Conservation (phyloP, 768 basidiomycete genomes). For the Pleurotus platypus region DNA sequence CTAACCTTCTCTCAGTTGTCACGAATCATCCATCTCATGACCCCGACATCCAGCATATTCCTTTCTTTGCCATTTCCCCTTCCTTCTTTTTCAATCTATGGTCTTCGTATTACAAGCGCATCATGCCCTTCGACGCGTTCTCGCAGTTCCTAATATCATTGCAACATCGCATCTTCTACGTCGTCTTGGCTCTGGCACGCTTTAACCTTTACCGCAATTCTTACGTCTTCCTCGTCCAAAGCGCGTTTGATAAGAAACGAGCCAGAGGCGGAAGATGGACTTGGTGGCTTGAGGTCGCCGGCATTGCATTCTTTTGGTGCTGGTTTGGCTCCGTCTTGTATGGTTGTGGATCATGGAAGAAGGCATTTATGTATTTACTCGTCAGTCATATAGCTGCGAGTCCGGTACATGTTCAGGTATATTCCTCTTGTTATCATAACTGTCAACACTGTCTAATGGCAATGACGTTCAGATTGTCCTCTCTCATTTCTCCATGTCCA, state of each 20-base stretch:
- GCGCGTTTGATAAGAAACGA: slow-evolving; percentile 59
- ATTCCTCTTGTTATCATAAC: slow-evolving; percentile 16
- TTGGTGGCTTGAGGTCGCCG: slow-evolving; percentile 72
- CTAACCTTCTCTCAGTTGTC: slow-evolving; percentile 57
- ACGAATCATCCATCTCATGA: slow-evolving; percentile 97
- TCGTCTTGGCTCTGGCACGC: slow-evolving; percentile 84
- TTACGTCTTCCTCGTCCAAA: slow-evolving; percentile 69
- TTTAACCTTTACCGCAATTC: slow-evolving; percentile 94
- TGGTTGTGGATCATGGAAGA: slow-evolving; percentile 70
- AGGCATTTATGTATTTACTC: slow-evolving; percentile 68
- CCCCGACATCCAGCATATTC: slow-evolving; percentile 83
- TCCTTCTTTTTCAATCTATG: slow-evolving; percentile 82
- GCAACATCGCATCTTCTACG: slow-evolving; percentile 92
- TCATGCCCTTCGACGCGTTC: slow-evolving; percentile 74
- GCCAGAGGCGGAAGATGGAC: slow-evolving; percentile 73
- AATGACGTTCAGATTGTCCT: slow-evolving; percentile 70
- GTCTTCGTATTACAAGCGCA: slow-evolving; percentile 92
- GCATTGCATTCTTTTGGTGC: slow-evolving; percentile 79
- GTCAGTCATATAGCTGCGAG: slow-evolving; percentile 85
- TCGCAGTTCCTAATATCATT: slow-evolving; percentile 62
- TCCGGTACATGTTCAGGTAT: slow-evolving; percentile 92
- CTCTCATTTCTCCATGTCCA: slow-evolving; percentile 96
- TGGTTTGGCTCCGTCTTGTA: slow-evolving; percentile 79
- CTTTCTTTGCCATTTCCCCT: slow-evolving; percentile 92
- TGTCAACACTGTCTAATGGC: background rate